phyloP scores from a whole-genome alignment of 2,329 filamentous ascomycete genomes.

The Fusarium denticulatum region DNA sequence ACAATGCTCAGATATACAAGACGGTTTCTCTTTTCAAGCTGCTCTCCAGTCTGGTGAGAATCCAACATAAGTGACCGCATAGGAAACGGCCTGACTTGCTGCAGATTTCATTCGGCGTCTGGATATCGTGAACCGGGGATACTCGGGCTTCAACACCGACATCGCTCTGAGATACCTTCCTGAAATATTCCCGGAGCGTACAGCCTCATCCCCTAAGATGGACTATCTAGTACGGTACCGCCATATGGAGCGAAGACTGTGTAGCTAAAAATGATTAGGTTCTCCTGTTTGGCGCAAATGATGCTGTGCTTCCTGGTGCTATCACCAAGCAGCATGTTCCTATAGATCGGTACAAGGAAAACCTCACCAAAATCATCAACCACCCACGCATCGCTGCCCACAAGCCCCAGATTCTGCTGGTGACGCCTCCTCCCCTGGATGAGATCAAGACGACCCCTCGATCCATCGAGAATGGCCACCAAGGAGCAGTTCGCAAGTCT shows the following conservation, averaged over 20 bases:
- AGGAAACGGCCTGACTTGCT: constrained; percentile 3
- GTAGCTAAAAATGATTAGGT: constrained; percentile 59
- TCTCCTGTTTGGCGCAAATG: constrained; percentile 90
- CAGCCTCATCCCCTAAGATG: constrained; percentile 63
- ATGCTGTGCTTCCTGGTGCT: constrained; percentile 74
- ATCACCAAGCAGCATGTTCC: constrained; percentile 79
- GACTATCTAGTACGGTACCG: constrained; percentile 68
- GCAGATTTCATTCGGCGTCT: constrained; percentile 78
- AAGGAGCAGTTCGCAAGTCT: constrained; percentile 55
- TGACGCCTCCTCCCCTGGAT: constrained; percentile 86
- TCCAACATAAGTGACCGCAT: too few species aligned
- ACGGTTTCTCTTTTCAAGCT: constrained; percentile 79
- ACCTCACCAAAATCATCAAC: constrained; percentile 75
- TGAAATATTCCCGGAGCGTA: constrained; percentile 74
- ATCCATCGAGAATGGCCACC: constrained; percentile 59
- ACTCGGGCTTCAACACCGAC: constrained; percentile 85
- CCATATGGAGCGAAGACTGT: not conserved
- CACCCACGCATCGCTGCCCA: constrained; percentile 78
- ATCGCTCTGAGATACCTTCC: constrained; percentile 77
- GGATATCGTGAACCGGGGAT: constrained; percentile 89
- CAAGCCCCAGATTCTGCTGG: constrained; percentile 75
- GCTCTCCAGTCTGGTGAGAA: constrained; percentile 74
- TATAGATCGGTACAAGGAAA: constrained; percentile 77
- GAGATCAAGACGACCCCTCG: constrained; percentile 70
- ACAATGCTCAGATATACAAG: constrained; percentile 65